Evolutionary conservation across 108 stramenopile genomes (phyloP).

Genomic region (Cyclotella cryptica): DNA sequence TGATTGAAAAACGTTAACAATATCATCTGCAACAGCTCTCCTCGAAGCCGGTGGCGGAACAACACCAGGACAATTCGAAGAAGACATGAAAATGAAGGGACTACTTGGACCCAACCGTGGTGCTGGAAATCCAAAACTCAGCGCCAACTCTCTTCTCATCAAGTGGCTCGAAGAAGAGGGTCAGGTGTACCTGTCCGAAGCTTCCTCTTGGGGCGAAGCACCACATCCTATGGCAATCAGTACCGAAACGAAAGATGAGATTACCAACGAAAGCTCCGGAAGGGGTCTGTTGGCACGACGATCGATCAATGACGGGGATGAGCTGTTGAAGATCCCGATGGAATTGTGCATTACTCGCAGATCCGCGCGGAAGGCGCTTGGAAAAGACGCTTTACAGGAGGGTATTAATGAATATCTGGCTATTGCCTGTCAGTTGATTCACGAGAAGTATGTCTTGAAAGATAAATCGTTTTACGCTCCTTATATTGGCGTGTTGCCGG

Average conservation of each 20-base stretch:
- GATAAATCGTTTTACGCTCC: slow-evolving; percentile 77
- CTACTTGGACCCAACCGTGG: slow-evolving; percentile 60
- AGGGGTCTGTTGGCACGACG: slow-evolving; percentile 89
- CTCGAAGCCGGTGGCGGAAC: slow-evolving; percentile 61
- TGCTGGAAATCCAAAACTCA: slow-evolving; percentile 64
- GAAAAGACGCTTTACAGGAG: slow-evolving; percentile 71
- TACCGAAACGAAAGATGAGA: slow-evolving; percentile 92
- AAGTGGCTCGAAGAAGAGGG: slow-evolving; percentile 85
- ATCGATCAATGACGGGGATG: slow-evolving; percentile 92
- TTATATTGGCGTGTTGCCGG: slow-evolving; percentile 92
- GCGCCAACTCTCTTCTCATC: slow-evolving; percentile 76
- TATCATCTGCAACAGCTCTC: slow-evolving; percentile 69
- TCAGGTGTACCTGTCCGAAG: slow-evolving; percentile 81
- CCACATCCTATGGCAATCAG: slow-evolving; percentile 96
- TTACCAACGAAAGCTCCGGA: slow-evolving; percentile 92
- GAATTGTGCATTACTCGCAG: slow-evolving; percentile 88
- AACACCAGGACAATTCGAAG: slow-evolving; percentile 75
- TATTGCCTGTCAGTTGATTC: slow-evolving; percentile 94
- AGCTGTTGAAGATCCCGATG: slow-evolving; percentile 85
- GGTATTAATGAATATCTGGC: slow-evolving; percentile 95
- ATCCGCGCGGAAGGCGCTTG: slow-evolving; percentile 79
- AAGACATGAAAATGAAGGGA: slow-evolving; percentile 89
- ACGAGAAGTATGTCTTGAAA: slow-evolving; percentile 81
- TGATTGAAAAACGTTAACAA: background rate
- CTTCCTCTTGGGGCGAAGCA: slow-evolving; percentile 90